Base-by-base conservation (phyloP, 2,329 filamentous ascomycete genomes). In the Nigrospora oryzae region DNA sequence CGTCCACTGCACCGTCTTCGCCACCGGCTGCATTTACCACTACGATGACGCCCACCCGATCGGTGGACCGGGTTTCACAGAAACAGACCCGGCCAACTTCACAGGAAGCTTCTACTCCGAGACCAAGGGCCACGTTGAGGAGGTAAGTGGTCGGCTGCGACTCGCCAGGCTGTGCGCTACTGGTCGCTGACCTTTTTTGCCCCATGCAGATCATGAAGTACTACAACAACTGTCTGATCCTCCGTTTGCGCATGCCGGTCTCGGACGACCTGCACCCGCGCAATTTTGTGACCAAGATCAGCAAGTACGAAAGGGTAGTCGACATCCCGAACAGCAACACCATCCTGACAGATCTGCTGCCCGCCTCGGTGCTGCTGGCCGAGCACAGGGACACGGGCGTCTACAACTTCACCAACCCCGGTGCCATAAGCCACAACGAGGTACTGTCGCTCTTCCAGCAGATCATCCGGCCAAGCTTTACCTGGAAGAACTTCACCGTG, bases 361-460 rank as follows among this genome's bases (percentile, higher is more conserved):
- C 81, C 11, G 73, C 74, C 12, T 74, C 77, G 2, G 69, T 84
- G 49, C 58, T 80, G 38, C 64, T 84, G 51, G 75, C 80, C 28
- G 75, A 83, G 59, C 70, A 81, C 62, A 64, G 67, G 36, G 80
- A 83, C 36, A 76, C 72, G 1, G 81, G 81, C 15, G 67, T 85
- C 52, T 83, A 80, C 64, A 85, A 85, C 66, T 84, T 84, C 61
- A 84, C 80, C 48, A 85, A 84, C 63, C 81, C 81, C 0, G 81
- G 81, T 12, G 77, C 79, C 50, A 84, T 85, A 59, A 81, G 78
- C n/a, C 81, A 84, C 64, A 84, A 84, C 60, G 79, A 84, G 63
- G 79, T 85, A 7, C 67, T 85, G 35, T 53, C 64, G 3, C 65
- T 85, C 36, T 84, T 83, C 65, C 75, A 73, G 54, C 71, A 83